These are phyloP conservation scores for Saturnispora silvae DNA, from an alignment of 805 yeast genomes.

Conservation along the genomic window DNA sequence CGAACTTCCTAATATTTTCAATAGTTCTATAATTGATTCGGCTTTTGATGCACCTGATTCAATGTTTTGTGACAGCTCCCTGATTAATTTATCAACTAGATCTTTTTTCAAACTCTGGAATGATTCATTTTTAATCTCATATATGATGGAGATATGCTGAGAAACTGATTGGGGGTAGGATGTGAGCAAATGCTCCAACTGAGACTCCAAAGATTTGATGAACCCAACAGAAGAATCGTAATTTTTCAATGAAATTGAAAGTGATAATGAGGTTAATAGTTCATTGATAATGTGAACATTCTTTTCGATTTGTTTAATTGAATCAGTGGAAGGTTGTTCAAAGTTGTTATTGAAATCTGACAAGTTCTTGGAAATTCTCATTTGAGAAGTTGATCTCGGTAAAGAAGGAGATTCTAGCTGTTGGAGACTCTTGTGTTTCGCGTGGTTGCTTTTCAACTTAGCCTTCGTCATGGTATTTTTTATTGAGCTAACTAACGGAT, in stretches of 20 bases:
- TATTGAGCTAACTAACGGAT: neutral
- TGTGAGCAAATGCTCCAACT: constrained; percentile 12
- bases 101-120: constrained; percentile 16
- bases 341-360: constrained; percentile 25
- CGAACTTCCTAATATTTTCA: constrained; percentile 1
- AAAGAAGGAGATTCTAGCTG: constrained; percentile 12
- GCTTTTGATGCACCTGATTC: constrained; percentile 10
- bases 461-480: neutral
- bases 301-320: constrained; percentile 15
- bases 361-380: constrained; percentile 25
- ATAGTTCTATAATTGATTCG: constrained; percentile 4
- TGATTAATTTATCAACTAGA: constrained; percentile 13
- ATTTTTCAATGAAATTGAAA: constrained; percentile 37
- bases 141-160: constrained; percentile 11
- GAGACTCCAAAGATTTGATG: constrained; percentile 17
- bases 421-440: constrained; percentile 5
- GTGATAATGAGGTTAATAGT: constrained; percentile 38
- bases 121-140: constrained; percentile 17
- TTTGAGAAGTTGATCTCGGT: constrained; percentile 31
- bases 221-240: constrained; percentile 33
- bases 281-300: constrained; percentile 30
- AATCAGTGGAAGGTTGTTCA: constrained; percentile 8
- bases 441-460: constrained; percentile 1
- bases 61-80: constrained; percentile 15
- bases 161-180: constrained; percentile 15